These are phyloP conservation scores for Amphichorda felina DNA, from an alignment of 2,329 filamentous ascomycete species.

Conservation along the genomic window DNA sequence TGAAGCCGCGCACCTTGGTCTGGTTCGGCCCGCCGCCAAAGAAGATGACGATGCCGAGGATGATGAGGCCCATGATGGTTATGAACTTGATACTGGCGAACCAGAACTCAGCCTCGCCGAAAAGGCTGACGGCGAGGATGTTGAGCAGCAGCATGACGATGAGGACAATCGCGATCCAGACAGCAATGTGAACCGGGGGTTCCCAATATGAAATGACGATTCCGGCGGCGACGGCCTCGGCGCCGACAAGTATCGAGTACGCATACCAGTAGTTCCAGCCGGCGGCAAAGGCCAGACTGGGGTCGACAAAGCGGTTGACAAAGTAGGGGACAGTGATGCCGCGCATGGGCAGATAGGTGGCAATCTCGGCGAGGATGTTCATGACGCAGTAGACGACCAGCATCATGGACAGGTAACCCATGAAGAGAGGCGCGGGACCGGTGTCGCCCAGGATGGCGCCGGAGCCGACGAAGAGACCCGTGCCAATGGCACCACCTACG, in stretches of 20 bases:
- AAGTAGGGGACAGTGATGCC: slow-evolving; percentile 47
- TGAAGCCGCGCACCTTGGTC: slow-evolving; percentile 31
- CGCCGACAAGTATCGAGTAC: slow-evolving; percentile 44
- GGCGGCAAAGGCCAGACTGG: slow-evolving; percentile 41
- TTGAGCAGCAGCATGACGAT: slow-evolving; percentile 42
- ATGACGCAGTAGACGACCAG: slow-evolving; percentile 39
- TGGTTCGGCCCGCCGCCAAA: slow-evolving; percentile 41
- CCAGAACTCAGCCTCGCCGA: slow-evolving; percentile 51
- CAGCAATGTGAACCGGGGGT: slow-evolving; percentile 33
- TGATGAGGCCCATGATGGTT: slow-evolving; percentile 44
- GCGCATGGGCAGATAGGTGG: slow-evolving; percentile 39
- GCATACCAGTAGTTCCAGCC: slow-evolving; percentile 55
- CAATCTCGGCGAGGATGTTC: slow-evolving; percentile 44
- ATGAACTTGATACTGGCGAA: slow-evolving; percentile 50
- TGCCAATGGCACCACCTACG: slow-evolving; percentile 44
- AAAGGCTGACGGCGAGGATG: slow-evolving; percentile 42
- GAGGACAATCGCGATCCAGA: slow-evolving; percentile 49
- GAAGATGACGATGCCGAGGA: slow-evolving; percentile 42
- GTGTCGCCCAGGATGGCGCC: slow-evolving; percentile 41
- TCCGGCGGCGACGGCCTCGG: slow-evolving; percentile 44
- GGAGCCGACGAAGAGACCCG: slow-evolving; percentile 51
- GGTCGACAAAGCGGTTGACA: slow-evolving; percentile 41
- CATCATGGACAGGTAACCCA: slow-evolving; percentile 48
- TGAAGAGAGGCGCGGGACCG: slow-evolving; percentile 56
- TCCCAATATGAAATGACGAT: slow-evolving; percentile 52